phyloP scores from a whole-genome alignment of 2,329 filamentous ascomycete genomes.

The Pseudocercospora pini-densiflorae region DNA sequence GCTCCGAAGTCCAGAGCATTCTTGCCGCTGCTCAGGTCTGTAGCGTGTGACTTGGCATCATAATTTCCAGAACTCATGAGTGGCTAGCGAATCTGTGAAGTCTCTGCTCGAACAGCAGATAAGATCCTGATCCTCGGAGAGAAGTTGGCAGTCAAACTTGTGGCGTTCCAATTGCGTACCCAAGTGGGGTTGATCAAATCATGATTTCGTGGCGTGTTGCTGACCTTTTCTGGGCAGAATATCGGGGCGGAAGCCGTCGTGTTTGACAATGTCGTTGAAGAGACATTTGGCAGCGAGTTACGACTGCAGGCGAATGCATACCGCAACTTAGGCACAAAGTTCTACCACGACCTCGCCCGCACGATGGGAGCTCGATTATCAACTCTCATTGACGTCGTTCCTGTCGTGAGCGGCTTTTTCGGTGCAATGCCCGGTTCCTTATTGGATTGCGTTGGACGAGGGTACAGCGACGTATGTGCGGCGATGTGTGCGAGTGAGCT shows the following conservation, averaged over 20 bases:
- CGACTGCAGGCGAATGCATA: background rate
- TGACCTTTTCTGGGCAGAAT: background rate
- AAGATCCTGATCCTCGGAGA: background rate
- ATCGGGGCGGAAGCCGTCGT: background rate
- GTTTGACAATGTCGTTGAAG: background rate
- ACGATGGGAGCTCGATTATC: background rate
- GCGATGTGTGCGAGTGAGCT: slow-evolving; percentile 1
- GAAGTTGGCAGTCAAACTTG: background rate
- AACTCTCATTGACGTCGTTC: background rate
- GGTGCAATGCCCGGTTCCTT: background rate
- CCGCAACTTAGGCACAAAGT: background rate
- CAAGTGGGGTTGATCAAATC: background rate
- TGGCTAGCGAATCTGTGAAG: background rate
- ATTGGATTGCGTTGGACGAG: slow-evolving; percentile 2
- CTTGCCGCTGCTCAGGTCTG: background rate
- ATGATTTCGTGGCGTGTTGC: background rate
- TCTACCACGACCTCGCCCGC: background rate
- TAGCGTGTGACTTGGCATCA: background rate
- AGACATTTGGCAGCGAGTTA: background rate
- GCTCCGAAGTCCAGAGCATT: background rate
- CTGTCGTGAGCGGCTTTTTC: background rate
- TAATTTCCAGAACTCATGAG: background rate
- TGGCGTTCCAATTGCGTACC: background rate
- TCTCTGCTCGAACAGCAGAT: background rate
- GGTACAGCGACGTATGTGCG: slow-evolving; percentile 1